Percentiles rank a stretch among this genome's conserved stretches.
Evolutionary conservation across 768 basidiomycete species (phyloP).

Genomic region (Crucibulum laeve): DNA sequence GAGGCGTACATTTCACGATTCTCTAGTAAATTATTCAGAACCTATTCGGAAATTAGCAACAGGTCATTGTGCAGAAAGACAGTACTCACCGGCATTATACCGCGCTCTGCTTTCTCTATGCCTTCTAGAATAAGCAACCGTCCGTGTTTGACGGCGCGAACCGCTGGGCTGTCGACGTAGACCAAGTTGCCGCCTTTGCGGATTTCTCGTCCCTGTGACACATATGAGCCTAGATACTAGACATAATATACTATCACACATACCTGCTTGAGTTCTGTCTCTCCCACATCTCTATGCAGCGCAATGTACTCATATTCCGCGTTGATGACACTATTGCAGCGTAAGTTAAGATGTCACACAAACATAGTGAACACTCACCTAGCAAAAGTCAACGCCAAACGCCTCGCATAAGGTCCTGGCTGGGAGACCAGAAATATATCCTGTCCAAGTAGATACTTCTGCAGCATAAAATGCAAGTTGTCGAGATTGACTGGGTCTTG

Average conservation of each 20-base stretch:
- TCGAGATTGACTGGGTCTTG: slow-evolving; percentile 48
- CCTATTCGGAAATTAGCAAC: slow-evolving; percentile 16
- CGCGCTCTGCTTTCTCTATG: slow-evolving; percentile 68
- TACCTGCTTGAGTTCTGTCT: slow-evolving; percentile 67
- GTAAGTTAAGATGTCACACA: slow-evolving; percentile 2
- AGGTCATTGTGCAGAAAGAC: not conserved
- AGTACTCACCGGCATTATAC: slow-evolving; percentile 60
- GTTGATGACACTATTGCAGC: slow-evolving; percentile 45
- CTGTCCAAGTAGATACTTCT: slow-evolving; percentile 65
- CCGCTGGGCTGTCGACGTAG: slow-evolving; percentile 67
- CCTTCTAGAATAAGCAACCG: slow-evolving; percentile 64
- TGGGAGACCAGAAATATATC: slow-evolving; percentile 65
- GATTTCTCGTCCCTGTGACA: slow-evolving; percentile 52
- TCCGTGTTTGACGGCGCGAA: slow-evolving; percentile 62
- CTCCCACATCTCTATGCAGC: slow-evolving; percentile 65
- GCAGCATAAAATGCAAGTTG: slow-evolving; percentile 61
- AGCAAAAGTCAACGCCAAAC: slow-evolving; percentile 61
- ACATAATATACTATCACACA: slow-evolving; percentile 2
- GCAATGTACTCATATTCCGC: slow-evolving; percentile 67
- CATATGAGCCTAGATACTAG: not conserved
- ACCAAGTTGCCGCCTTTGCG: slow-evolving; percentile 54
- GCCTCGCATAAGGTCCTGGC: slow-evolving; percentile 62
- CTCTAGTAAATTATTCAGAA: slow-evolving; percentile 65
- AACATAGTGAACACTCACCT: slow-evolving; percentile 26
- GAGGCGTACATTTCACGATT: slow-evolving; percentile 62